Conservation (phyloP, 768 basidiomycete species). For the Termitomyces sp. region DNA sequence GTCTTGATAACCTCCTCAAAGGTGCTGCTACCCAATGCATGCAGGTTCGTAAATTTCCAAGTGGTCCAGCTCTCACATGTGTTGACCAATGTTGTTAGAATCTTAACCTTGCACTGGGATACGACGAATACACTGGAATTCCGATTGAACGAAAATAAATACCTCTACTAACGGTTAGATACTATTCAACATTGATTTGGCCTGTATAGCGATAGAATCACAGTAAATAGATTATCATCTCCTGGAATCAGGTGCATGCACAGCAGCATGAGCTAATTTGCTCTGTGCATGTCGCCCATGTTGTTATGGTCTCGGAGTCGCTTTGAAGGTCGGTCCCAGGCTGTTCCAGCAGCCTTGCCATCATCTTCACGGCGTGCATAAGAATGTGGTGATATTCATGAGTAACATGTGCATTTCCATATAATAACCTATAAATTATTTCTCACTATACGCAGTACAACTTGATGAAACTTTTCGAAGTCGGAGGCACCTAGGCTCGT, state of each 20-base stretch:
- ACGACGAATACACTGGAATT: too few species aligned
- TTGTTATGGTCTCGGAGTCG: too few species aligned
- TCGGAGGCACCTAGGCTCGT: constrained; percentile 88
- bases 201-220: constrained; percentile 1
- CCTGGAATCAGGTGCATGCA: not conserved
- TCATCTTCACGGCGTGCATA: constrained; percentile 3
- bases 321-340: not conserved
- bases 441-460: constrained; percentile 63
- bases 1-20: too few species aligned
- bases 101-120: too few species aligned
- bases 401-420: constrained; percentile 72
- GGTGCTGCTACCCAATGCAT: too few species aligned
- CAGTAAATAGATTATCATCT: not conserved
- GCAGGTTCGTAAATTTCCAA: constrained; percentile 52
- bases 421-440: not conserved
- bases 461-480: constrained; percentile 96
- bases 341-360: not conserved
- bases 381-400: constrained; percentile 98
- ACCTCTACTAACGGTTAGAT: not conserved
- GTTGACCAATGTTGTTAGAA: too few species aligned
- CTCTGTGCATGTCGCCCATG: too few species aligned
- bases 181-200: too few species aligned
- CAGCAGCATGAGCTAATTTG: not conserved
- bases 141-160: constrained; percentile 1
- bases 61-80: too few species aligned